Conservation (phyloP, 768 basidiomycete genomes). For the Pleurotus giganteus region DNA sequence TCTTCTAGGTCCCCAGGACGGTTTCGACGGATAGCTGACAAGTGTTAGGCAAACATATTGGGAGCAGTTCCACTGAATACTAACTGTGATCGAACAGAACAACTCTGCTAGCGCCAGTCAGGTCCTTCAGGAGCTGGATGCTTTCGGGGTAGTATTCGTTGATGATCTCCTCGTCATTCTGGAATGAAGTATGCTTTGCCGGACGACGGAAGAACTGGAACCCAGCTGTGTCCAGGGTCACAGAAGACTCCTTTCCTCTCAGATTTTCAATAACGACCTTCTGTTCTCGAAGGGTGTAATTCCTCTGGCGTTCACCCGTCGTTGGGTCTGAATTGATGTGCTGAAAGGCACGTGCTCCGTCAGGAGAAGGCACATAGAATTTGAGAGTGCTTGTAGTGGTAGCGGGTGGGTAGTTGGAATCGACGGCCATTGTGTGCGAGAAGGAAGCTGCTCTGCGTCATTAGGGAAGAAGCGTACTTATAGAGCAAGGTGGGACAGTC, state of each 20-base stretch:
- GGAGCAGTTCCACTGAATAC: slow-evolving; percentile 7
- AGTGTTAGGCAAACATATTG: slow-evolving; percentile 17
- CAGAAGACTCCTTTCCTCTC: slow-evolving; percentile 29
- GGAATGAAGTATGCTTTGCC: slow-evolving; percentile 27
- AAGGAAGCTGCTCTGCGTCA: background rate
- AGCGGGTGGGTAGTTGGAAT: background rate
- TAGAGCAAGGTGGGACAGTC: background rate
- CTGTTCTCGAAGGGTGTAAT: slow-evolving; percentile 14
- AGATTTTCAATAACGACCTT: slow-evolving; percentile 27
- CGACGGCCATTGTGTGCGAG: background rate
- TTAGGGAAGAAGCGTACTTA: no score
- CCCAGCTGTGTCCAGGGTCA: slow-evolving; percentile 30
- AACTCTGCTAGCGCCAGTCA: slow-evolving; percentile 34
- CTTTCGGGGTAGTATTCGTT: slow-evolving; percentile 39
- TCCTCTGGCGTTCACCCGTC: slow-evolving; percentile 20
- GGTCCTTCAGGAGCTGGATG: slow-evolving; percentile 31
- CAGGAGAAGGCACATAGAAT: slow-evolving; percentile 20
- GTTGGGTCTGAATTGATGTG: slow-evolving; percentile 21
- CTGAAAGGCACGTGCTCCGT: slow-evolving; percentile 23
- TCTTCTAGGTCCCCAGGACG: slow-evolving; percentile 22
- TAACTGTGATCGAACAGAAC: slow-evolving; percentile 42
- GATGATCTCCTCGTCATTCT: slow-evolving; percentile 31
- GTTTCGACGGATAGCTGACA: slow-evolving; percentile 16
- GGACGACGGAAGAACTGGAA: slow-evolving; percentile 29
- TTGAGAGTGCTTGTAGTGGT: slow-evolving; percentile 14